A percentile compares a stretch with the other conserved stretches of the same genome.
Evolutionary conservation across 352 stramenopile genomes (phyloP).

Genomic region (Globisporangium nunn): DNA sequence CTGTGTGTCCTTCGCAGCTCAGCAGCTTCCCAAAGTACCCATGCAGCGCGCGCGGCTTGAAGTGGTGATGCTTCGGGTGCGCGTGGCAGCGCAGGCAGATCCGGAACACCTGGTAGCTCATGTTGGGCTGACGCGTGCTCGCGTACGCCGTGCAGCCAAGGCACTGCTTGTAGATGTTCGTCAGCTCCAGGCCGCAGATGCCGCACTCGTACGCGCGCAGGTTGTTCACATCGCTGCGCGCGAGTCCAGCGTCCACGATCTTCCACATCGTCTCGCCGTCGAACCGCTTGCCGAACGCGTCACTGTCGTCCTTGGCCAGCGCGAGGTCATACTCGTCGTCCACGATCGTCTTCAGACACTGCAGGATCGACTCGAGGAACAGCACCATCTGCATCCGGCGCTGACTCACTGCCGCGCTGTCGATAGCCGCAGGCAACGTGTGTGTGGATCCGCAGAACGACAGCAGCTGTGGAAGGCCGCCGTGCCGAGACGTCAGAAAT

Average conservation of each 20-base stretch:
- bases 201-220: slow-evolving; percentile 47
- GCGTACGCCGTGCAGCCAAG: slow-evolving; percentile 69
- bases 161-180: slow-evolving; percentile 84
- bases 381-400: slow-evolving; percentile 75
- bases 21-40: slow-evolving; percentile 61
- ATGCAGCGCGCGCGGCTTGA: slow-evolving; percentile 51
- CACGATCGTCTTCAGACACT: slow-evolving; percentile 69
- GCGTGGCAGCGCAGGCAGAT: slow-evolving; percentile 68
- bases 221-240: slow-evolving; percentile 13
- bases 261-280: slow-evolving; percentile 73
- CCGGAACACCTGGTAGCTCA: slow-evolving; percentile 56
- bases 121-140: slow-evolving; percentile 47
- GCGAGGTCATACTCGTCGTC: slow-evolving; percentile 67
- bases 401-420: slow-evolving; percentile 49
- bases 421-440: slow-evolving; percentile 23
- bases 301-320: slow-evolving; percentile 57
- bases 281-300: slow-evolving; percentile 67
- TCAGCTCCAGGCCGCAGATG: slow-evolving; percentile 68
- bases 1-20: slow-evolving; percentile 72
- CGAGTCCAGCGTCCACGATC: slow-evolving; percentile 49
- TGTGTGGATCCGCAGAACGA: slow-evolving; percentile 27
- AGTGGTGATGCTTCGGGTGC: slow-evolving; percentile 67
- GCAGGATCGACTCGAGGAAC: slow-evolving; percentile 75
- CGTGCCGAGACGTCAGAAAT: slow-evolving; percentile 48
- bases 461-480: slow-evolving; percentile 30